Base-by-base conservation (phyloP, 305 asterid species). In the Solanum aculeatissimum region DNA sequence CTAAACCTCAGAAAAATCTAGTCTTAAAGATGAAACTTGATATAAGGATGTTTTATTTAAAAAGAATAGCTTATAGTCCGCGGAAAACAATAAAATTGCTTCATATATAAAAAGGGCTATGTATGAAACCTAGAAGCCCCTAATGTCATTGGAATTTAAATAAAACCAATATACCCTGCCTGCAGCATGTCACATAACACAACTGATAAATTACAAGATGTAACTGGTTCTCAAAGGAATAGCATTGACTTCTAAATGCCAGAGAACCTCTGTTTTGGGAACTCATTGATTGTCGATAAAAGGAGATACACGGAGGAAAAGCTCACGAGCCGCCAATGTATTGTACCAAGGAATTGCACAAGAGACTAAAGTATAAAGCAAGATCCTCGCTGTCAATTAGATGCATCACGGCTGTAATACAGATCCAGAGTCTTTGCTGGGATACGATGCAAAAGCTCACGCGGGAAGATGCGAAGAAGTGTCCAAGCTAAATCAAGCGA, bases 401-500 rank as follows among this genome's bases (percentile, higher is more conserved):
- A 51, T 47, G 97, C 92, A 66, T 97, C 99, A 80, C 99, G 91
- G 90, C 98, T 97, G 92, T 97, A 97, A 89, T 43, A 97, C 21
- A 11, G 89, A 66, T 97, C 99, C 43, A 97, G 94, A 0, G 99
- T 97, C 94, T 97, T 97, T 14, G 98, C 98, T 18, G 99, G 98
- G 78, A 97, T 97, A 91, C 99, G 99, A 70, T 97, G 98, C 68
- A 97, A 95, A 83, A 95, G 98, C 82, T 97, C 99, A 43, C 99
- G 93, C 9, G 99, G 99, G 82, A 97, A 97, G 92, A 97, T 97
- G 14, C 99, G 91, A 86, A 97, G 98, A 82, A 97, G 93, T 8
- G 99, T 97, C 99, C 99, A 97, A 6, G 99, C 99, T 86, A 97
- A 85, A 87, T 95, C 99, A 6, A 97, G 98, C 0, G 99, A 97